phyloP scores from a whole-genome alignment of 331 rosid genomes.

The Telfairia occidentalis region DNA sequence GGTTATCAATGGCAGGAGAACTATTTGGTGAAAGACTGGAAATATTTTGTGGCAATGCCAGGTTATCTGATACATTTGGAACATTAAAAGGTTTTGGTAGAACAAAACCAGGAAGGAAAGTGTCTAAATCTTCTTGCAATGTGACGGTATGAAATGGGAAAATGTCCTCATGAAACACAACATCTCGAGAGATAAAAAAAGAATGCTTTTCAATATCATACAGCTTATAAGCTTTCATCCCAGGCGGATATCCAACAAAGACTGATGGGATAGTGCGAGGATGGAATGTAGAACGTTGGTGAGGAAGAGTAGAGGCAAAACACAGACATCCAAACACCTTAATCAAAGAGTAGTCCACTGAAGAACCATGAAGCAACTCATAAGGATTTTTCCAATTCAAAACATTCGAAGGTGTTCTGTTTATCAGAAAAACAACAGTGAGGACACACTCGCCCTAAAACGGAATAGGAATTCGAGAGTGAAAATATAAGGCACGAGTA shows the following conservation, averaged over 20 bases:
- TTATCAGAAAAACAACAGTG: background rate
- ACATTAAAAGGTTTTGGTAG: too few species aligned
- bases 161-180: too few species aligned
- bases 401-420: background rate
- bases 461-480: too few species aligned
- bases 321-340: background rate
- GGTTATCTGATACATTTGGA: too few species aligned
- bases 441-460: too few species aligned
- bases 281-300: background rate
- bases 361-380: background rate
- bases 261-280: background rate
- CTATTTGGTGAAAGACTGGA: too few species aligned
- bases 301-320: background rate
- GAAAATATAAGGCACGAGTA: too few species aligned
- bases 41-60: too few species aligned
- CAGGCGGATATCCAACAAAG: background rate
- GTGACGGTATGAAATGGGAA: too few species aligned
- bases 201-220: background rate
- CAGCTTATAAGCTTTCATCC: background rate
- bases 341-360: background rate
- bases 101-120: too few species aligned
- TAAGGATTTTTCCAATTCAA: background rate
- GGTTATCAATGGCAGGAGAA: too few species aligned
- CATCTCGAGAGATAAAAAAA: background rate
- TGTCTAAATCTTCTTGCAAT: fast-evolving